Percentiles rank a stretch among this genome's conserved stretches.
Conservation (phyloP, 306 rosid species). For the Begonia masoniana region DNA sequence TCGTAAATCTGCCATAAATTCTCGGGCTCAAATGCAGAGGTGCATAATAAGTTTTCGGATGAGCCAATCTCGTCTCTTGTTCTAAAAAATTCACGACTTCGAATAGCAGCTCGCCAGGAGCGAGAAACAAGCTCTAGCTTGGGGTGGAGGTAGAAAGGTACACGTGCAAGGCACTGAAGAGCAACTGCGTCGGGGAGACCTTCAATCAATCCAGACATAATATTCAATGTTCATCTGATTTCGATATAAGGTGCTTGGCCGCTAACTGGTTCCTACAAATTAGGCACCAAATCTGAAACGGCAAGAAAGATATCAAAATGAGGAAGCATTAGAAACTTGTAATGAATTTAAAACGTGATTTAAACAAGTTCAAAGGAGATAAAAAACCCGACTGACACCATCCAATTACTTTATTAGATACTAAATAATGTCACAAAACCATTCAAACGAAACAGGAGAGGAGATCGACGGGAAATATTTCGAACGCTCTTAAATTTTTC, state of each 20-base stretch:
- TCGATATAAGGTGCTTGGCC: constrained; percentile 13
- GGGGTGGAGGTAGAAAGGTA: constrained; percentile 84
- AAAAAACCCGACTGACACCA: no score
- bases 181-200: constrained; percentile 94
- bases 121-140: constrained; percentile 73
- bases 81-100: constrained; percentile 62
- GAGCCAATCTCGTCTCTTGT: constrained; percentile 76
- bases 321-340: not conserved
- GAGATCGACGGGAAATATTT: no score
- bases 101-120: constrained; percentile 82
- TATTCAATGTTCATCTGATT: constrained; percentile 39
- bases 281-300: constrained; percentile 22
- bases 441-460: no score
- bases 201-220: constrained; percentile 87
- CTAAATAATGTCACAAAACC: no score
- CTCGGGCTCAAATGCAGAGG: constrained; percentile 88
- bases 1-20: constrained; percentile 93
- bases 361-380: not conserved
- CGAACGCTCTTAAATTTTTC: no score
- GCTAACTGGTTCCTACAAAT: constrained; percentile 9
- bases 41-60: constrained; percentile 70
- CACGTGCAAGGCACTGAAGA: constrained; percentile 84
- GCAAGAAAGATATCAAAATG: constrained; percentile 2
- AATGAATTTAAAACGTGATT: not conserved
- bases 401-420: no score